Evolutionary conservation across 140 eudicot species (phyloP).

Genomic region (Erigeron philadelphicus): DNA sequence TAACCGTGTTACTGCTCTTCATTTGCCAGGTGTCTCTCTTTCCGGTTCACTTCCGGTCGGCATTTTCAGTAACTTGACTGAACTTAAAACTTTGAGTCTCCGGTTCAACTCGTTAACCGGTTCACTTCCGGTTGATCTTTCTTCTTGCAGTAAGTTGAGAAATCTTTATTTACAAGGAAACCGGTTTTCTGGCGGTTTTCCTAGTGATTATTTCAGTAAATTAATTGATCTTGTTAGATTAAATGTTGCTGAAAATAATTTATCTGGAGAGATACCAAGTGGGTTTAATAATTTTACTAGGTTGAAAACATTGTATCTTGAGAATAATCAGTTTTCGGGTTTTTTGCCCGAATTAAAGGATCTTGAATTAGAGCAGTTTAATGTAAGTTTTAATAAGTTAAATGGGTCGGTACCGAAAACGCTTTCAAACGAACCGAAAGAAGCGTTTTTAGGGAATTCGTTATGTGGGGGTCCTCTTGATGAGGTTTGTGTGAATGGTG

Average conservation of each 20-base stretch:
- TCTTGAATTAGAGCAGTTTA: slow-evolving; percentile 51
- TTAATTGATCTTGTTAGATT: slow-evolving; percentile 45
- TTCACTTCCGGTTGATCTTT: slow-evolving; percentile 45
- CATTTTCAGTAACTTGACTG: slow-evolving; percentile 48
- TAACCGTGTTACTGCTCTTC: slow-evolving; percentile 47
- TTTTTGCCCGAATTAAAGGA: slow-evolving; percentile 47
- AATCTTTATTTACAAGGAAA: slow-evolving; percentile 68
- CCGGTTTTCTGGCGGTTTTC: slow-evolving; percentile 43
- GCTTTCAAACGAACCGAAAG: slow-evolving; percentile 35
- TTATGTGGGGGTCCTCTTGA: slow-evolving; percentile 67
- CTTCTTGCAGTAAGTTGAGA: slow-evolving; percentile 41
- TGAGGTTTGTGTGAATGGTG: slow-evolving; percentile 32
- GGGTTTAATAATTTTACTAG: slow-evolving; percentile 55
- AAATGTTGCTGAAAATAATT: slow-evolving; percentile 54
- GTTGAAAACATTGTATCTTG: slow-evolving; percentile 50
- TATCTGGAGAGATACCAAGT: slow-evolving; percentile 48
- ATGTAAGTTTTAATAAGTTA: slow-evolving; percentile 55
- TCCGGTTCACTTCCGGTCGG: slow-evolving; percentile 53
- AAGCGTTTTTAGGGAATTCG: slow-evolving; percentile 51
- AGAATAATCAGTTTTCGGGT: slow-evolving; percentile 56
- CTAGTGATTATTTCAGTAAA: slow-evolving; percentile 26
- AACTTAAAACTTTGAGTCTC: slow-evolving; percentile 55
- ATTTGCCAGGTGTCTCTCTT: slow-evolving; percentile 61
- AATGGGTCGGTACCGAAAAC: slow-evolving; percentile 65
- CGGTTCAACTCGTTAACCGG: slow-evolving; percentile 69